Percentiles rank a stretch among this genome's conserved stretches.
These are phyloP conservation scores for Teratosphaeria pseudoeucalypti DNA, from an alignment of 2,329 filamentous ascomycete species.

Conservation along the genomic window DNA sequence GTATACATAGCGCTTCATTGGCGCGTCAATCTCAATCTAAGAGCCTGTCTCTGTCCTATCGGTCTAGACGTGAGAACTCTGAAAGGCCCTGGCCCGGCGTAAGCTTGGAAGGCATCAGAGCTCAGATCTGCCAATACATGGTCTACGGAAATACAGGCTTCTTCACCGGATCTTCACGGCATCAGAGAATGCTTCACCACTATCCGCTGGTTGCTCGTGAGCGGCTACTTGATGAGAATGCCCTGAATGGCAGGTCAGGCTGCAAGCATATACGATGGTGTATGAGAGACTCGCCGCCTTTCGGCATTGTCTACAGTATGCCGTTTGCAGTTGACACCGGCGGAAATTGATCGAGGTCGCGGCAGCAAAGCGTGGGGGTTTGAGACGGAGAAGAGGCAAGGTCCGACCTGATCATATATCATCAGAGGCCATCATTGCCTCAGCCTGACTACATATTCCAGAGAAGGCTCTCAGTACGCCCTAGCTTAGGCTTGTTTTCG, in stretches of 20 bases:
- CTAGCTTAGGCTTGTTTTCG: slow-evolving; percentile 8
- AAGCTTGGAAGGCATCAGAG: not conserved
- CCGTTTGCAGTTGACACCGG: not conserved
- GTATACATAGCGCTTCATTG: not conserved
- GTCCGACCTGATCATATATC: not conserved
- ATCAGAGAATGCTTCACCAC: not conserved
- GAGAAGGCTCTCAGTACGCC: not conserved
- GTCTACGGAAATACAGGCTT: not conserved
- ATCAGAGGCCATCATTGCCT: slow-evolving; percentile 1
- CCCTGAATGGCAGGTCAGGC: not conserved
- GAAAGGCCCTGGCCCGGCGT: not conserved
- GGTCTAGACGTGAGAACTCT: not conserved
- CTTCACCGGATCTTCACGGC: not conserved
- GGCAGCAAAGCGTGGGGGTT: not conserved
- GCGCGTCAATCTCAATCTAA: not conserved
- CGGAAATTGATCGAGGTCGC: not conserved
- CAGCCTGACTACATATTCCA: not conserved
- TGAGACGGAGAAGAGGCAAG: not conserved
- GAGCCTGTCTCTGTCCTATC: not conserved
- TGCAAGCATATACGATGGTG: not conserved
- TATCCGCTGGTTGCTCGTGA: not conserved
- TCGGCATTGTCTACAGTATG: not conserved
- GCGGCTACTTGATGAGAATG: not conserved
- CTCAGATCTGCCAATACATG: not conserved
- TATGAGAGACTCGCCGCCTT: not conserved